phyloP scores from a whole-genome alignment of 495 filamentous ascomycete species.

The Talaromyces ruber region DNA sequence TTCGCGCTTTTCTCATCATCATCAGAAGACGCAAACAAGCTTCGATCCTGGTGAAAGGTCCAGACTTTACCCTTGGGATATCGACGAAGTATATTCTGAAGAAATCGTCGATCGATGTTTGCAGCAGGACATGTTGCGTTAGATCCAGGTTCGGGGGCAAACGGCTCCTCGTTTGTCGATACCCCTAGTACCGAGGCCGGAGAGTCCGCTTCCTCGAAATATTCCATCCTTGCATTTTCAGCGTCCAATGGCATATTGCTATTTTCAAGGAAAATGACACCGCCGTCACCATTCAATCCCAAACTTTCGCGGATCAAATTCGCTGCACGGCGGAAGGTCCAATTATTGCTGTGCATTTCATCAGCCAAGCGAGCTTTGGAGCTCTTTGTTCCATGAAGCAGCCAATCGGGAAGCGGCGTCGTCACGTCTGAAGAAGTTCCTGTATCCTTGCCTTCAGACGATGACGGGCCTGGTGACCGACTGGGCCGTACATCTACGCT shows the following conservation, averaged over 20 bases:
- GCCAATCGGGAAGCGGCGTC: constrained; percentile 32
- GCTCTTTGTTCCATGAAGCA: constrained; percentile 23
- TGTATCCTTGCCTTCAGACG: constrained; percentile 21
- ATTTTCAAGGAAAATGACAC: constrained; percentile 46
- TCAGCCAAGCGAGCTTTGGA: constrained; percentile 19
- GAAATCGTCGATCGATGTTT: constrained; percentile 30
- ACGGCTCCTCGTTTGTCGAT: constrained; percentile 30
- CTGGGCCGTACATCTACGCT: constrained; percentile 14
- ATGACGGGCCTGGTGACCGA: constrained; percentile 14
- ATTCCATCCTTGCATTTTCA: constrained; percentile 22
- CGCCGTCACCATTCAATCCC: constrained; percentile 40
- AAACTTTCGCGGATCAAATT: constrained; percentile 50
- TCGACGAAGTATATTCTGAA: constrained; percentile 44
- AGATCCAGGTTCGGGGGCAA: constrained; percentile 26
- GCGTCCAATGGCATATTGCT: constrained; percentile 21
- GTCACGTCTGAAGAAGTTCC: constrained; percentile 13
- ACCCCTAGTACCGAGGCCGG: constrained; percentile 30
- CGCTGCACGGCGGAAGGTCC: constrained; percentile 46
- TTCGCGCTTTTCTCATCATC: constrained; percentile 20
- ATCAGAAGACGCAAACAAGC: constrained; percentile 34
- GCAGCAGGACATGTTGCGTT: constrained; percentile 23
- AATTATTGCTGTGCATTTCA: constrained; percentile 30
- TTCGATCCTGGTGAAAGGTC: constrained; percentile 49
- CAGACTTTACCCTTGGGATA: constrained; percentile 59
- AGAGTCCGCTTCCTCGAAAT: constrained; percentile 19